Conservation (phyloP, 495 filamentous ascomycete genomes). For the Podospora pseudoanserina region DNA sequence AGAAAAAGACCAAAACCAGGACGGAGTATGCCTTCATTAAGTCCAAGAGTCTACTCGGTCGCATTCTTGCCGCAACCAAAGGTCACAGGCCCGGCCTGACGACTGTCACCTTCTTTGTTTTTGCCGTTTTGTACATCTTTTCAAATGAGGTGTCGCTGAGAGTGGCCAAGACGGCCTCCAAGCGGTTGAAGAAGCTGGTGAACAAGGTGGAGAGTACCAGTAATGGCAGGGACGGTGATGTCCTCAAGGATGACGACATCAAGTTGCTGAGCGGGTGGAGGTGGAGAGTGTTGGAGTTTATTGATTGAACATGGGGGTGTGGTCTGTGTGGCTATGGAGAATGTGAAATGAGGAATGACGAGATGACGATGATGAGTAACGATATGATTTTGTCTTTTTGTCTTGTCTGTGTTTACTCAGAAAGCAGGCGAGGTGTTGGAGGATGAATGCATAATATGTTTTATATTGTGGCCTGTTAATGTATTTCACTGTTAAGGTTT, state of each 20-base stretch:
- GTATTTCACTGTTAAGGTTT: too few relatives aligned
- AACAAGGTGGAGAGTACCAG: conserved; percentile 39
- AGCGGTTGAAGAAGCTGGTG: conserved; percentile 39
- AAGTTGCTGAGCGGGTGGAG: conserved; percentile 43
- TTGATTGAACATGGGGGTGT: conserved; percentile 11
- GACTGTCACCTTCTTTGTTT: conserved; percentile 45
- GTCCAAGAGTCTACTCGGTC: conserved; percentile 39
- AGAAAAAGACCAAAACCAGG: conserved; percentile 8
- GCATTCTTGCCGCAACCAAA: conserved; percentile 34
- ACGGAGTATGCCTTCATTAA: conserved; percentile 47
- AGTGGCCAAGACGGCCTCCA: conserved; percentile 38
- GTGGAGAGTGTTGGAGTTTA: conserved; percentile 46
- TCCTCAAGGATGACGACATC: conserved; percentile 38
- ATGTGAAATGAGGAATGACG: not conserved
- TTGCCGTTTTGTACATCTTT: conserved; percentile 47
- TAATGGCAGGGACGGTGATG: conserved; percentile 25
- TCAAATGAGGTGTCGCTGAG: conserved; percentile 46
- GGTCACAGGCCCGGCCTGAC: conserved; percentile 38
- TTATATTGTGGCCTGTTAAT: not conserved
- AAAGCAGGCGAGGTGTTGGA: not conserved
- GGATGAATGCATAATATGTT: not conserved
- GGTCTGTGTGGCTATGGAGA: not conserved
- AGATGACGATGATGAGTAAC: conserved; percentile 1
- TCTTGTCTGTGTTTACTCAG: not conserved
- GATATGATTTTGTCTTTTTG: not conserved